Evolutionary conservation across 106 monocot species (phyloP).

Genomic region (Dendrobium catenatum): DNA sequence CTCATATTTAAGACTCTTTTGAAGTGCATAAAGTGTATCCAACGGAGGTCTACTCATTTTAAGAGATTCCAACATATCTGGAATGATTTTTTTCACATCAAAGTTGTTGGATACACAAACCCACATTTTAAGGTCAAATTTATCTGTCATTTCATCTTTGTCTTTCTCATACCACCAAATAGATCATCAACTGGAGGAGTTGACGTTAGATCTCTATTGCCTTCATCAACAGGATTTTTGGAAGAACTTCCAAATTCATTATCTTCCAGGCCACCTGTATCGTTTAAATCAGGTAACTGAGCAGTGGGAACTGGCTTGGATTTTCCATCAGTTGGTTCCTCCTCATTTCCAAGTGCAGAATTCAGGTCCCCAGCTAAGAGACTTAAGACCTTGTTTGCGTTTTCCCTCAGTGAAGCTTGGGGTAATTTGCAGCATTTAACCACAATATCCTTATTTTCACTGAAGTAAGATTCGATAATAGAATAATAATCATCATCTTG

Average conservation of each 20-base stretch:
- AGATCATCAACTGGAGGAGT: slow-evolving; percentile 62
- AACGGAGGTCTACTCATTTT: no score
- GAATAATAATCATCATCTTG: slow-evolving; percentile 66
- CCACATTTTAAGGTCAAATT: not conserved
- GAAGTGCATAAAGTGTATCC: no score
- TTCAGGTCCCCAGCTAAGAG: slow-evolving; percentile 52
- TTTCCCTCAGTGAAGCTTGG: slow-evolving; percentile 79
- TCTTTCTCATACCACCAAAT: slow-evolving; percentile 28
- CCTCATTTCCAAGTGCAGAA: slow-evolving; percentile 24
- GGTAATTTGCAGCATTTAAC: slow-evolving; percentile 80
- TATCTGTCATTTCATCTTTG: slow-evolving; percentile 28
- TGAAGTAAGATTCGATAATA: slow-evolving; percentile 73
- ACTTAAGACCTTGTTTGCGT: slow-evolving; percentile 76
- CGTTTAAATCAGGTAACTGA: slow-evolving; percentile 85
- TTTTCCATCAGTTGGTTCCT: slow-evolving; percentile 36
- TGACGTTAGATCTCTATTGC: slow-evolving; percentile 16
- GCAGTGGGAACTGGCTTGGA: slow-evolving; percentile 24
- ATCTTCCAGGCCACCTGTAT: slow-evolving; percentile 53
- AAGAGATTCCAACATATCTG: no score
- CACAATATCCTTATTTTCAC: slow-evolving; percentile 64
- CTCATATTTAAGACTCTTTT: no score
- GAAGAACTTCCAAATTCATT: slow-evolving; percentile 22
- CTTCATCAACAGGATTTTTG: slow-evolving; percentile 19
- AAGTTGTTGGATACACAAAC: no score
- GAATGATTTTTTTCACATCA: no score